phyloP scores from a whole-genome alignment of 148 eudicot species.

The Persicaria tinctoria region DNA sequence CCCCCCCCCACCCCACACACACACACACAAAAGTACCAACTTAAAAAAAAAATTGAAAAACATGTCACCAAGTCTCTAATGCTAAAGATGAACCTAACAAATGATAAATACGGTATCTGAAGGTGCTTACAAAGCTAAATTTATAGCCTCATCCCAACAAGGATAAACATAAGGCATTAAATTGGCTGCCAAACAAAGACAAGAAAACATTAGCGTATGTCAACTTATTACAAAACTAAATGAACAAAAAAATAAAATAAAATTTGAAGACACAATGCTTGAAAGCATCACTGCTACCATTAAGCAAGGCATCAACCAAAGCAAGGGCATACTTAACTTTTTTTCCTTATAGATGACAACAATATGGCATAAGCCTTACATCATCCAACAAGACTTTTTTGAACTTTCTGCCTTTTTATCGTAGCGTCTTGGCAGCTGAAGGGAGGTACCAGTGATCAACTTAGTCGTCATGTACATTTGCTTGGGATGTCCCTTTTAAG shows the following conservation, averaged over 20 bases:
- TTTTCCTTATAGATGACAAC: conserved; percentile 88
- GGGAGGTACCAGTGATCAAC: conserved; percentile 77
- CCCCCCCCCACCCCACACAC: too few relatives aligned
- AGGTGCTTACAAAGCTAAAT: too few relatives aligned
- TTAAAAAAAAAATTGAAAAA: too few relatives aligned
- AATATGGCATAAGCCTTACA: conserved; percentile 40
- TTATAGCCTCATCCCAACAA: not conserved
- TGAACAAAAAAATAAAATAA: not conserved
- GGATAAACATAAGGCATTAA: not conserved
- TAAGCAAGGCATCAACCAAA: conserved; percentile 82
- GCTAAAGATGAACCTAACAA: too few relatives aligned
- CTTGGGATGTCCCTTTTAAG: conserved; percentile 93
- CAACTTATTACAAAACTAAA: not conserved
- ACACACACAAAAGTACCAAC: too few relatives aligned
- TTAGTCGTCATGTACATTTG: conserved; percentile 94
- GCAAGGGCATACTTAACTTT: conserved; percentile 88
- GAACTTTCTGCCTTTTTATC: conserved; percentile 71
- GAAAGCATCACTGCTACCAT: conserved; percentile 42
- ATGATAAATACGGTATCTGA: too few relatives aligned
- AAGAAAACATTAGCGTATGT: conserved; percentile 14
- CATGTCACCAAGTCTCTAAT: too few relatives aligned
- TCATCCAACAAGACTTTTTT: conserved; percentile 76
- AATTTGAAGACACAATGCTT: not conserved
- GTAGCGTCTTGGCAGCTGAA: conserved; percentile 82
- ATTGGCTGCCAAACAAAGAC: conserved; percentile 36